Evolutionary conservation across 345 rosid species (phyloP).

Genomic region (Turritis glabra): DNA sequence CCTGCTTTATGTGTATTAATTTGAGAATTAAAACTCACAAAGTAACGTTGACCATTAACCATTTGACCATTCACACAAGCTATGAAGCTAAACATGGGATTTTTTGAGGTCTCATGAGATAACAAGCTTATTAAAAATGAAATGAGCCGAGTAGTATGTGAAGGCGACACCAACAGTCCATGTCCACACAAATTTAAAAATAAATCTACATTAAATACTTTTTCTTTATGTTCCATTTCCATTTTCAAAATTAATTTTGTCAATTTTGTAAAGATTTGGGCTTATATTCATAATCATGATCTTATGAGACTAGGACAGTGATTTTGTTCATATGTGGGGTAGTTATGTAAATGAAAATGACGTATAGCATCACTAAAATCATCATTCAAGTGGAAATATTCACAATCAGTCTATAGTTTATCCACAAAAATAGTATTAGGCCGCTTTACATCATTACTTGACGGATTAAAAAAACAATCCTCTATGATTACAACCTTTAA

Average conservation of each 20-base stretch:
- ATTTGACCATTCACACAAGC: not conserved
- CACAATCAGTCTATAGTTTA: not conserved
- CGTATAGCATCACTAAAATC: not conserved
- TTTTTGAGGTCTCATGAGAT: not conserved
- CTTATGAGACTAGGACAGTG: not conserved
- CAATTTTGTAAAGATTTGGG: not conserved
- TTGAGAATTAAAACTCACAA: not conserved
- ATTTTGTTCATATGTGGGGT: not conserved
- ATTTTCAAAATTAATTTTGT: not conserved
- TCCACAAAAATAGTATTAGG: not conserved
- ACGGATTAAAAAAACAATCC: constrained; percentile 1
- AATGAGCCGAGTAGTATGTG: too few relatives aligned
- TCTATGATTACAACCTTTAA: constrained; percentile 15
- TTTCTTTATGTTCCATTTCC: too few relatives aligned
- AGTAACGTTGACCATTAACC: not conserved
- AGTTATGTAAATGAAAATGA: not conserved
- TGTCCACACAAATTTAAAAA: too few relatives aligned
- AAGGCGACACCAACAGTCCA: not conserved
- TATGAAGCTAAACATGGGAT: not conserved
- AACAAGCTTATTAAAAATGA: not conserved
- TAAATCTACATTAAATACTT: too few relatives aligned
- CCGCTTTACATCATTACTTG: constrained; percentile 9
- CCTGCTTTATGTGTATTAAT: not conserved
- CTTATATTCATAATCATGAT: not conserved
- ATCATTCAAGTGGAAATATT: constrained; percentile 1